These are phyloP conservation scores for Naematelia aurantialba DNA, from an alignment of 768 basidiomycete species.

Conservation along the genomic window DNA sequence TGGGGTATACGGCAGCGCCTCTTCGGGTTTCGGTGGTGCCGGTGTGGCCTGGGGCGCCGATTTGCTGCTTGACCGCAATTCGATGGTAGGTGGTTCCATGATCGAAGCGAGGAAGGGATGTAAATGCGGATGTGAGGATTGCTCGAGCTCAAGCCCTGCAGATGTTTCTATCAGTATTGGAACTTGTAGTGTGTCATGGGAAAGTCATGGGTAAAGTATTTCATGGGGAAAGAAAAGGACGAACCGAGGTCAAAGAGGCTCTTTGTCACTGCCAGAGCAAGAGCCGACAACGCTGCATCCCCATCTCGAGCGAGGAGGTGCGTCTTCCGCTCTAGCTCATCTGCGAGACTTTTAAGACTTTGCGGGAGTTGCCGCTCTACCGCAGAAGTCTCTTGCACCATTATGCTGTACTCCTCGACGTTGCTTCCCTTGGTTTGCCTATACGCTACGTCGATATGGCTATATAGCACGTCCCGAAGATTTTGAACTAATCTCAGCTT, in stretches of 20 bases:
- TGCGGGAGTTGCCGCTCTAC: background rate
- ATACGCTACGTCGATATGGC: too few relatives aligned
- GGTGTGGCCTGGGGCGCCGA: conserved; percentile 50
- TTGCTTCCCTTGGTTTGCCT: too few relatives aligned
- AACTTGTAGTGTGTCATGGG: conserved; percentile 30
- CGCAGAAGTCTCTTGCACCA: background rate
- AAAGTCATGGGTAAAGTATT: background rate
- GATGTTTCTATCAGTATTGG: conserved; percentile 57
- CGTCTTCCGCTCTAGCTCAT: conserved; percentile 16
- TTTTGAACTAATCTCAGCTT: too few relatives aligned
- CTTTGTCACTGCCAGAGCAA: conserved; percentile 46
- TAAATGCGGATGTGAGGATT: conserved; percentile 62
- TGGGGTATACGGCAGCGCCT: conserved; percentile 59
- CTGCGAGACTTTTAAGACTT: conserved; percentile 11
- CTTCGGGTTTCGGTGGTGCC: conserved; percentile 15
- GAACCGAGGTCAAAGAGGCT: conserved; percentile 50
- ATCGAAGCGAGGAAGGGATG: conserved; percentile 65
- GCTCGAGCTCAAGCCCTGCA: conserved; percentile 56
- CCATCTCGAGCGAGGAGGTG: conserved; percentile 36
- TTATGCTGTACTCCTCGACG: too few relatives aligned
- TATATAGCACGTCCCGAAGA: too few relatives aligned
- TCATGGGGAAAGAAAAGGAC: conserved; percentile 37
- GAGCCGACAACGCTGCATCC: conserved; percentile 31
- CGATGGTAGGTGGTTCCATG: conserved; percentile 60
- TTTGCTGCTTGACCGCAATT: conserved; percentile 56